Base-by-base conservation (phyloP, 1,139 yeast genomes). In the Blastobotrys aristatus region DNA sequence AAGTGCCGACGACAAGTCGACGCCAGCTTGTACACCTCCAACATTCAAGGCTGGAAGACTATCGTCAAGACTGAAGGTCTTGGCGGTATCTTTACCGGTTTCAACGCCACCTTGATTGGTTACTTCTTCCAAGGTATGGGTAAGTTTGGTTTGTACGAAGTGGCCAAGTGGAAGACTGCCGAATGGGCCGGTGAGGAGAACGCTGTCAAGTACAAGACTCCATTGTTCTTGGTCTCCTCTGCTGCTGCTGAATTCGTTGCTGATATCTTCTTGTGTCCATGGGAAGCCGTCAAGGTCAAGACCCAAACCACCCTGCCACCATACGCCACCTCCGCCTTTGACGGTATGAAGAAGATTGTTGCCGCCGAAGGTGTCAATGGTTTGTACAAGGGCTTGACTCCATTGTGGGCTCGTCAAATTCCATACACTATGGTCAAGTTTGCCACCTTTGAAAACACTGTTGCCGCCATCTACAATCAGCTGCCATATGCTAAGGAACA, bases 351-450 rank as follows among this genome's bases (percentile, higher is more conserved):
- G 54, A 84, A 83, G 69, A 75, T 83, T 58, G 72, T 77, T 44
- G 80, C 82, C 13, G 63, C 72, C 20, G 94, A 83, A 66, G 95
- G 95, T 14, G 46, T 80, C 52, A 77, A 72, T 16, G 89, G 67
- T 16, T 74, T 90, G 50, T 90, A 88, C 73, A 84, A 85, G 64
- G 97, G 97, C 45, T 71, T 90, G 52, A 82, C 80, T 11, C 97
- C 97, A 30, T 75, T 90, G 59, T 89, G 97, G 97, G 79, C 82
- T 54, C 83, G 97, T 73, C 97, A 90, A 69, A 84, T 90, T 57
- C 97, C 97, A 21, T 90, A 90, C 73, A 90, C 97, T 35, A 89
- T 89, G 96, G 94, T 86, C 53, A 90, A 90, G 70, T 90, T 90
- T 69, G 90, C 97, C 20, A 77, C 94, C 40, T 90, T 90, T 70